phyloP scores from a whole-genome alignment of 208 protist genomes.

The Leishmania guyanensis region DNA sequence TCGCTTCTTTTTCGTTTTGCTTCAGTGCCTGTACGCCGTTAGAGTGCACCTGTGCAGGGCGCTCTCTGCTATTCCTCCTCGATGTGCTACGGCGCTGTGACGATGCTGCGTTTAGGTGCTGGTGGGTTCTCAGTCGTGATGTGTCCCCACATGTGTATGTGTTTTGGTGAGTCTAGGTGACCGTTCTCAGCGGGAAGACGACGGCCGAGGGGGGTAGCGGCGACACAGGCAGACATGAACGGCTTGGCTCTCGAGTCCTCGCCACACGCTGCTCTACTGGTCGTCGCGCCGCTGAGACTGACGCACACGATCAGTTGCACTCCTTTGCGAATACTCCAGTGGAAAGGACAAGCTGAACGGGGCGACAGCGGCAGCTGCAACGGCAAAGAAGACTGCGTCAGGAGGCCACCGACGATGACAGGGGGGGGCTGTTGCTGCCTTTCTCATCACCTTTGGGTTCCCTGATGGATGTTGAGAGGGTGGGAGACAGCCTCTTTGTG shows the following conservation, averaged over 20 bases:
- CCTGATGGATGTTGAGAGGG: neutral
- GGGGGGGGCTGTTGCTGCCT: too few species aligned
- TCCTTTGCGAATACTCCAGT: neutral
- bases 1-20: neutral
- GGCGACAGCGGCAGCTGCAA: neutral
- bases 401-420: neutral
- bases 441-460: neutral
- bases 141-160: neutral
- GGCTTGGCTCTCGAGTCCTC: neutral
- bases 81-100: neutral
- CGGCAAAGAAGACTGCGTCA: neutral
- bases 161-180: slow-evolving; percentile 6
- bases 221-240: neutral
- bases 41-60: neutral
- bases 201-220: neutral
- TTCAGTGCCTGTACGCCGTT: neutral
- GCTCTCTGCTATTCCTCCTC: neutral
- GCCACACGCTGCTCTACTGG: neutral
- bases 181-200: neutral
- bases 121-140: neutral
- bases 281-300: neutral
- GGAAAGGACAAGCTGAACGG: neutral
- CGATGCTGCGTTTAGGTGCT: neutral
- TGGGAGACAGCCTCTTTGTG: neutral
- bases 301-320: too few species aligned